Evolutionary conservation across 305 asterid species (phyloP), one percentile per base, ranked within the genome.

Genomic region (Striga hermonthica): DNA sequence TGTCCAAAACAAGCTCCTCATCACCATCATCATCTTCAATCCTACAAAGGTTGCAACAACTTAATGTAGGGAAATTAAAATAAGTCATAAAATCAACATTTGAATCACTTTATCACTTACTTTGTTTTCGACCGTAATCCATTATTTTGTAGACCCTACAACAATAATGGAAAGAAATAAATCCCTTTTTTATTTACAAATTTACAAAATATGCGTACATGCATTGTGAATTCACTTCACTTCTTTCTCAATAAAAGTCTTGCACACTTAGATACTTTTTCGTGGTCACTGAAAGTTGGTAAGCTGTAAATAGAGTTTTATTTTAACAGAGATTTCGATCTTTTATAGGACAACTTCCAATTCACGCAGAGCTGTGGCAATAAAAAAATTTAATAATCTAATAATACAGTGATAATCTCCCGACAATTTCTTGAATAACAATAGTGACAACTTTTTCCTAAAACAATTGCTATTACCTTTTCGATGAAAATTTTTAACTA

Each of bases 1-100:
- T 60, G 28, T 78, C 76, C 73, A 75, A 65, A 74, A 78, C 75
- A 65, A 81, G 76, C 74, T 76, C 81, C 74, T 76, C 81, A 12
- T 78, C 78, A 14, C 76, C 75, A 16, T 72, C 77, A 31, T 54
- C 77, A 39, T 60, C 70, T 10, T 4, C 73, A 61, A 10, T 40
- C 62, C 77, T 74, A 57, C 62, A 68, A 52, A 58, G 65, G 58
- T 65, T 67, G 76, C 60, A 66, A 64, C 60, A 60, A 9, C 28
- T 38, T 67, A 61, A 55, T 63, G 58, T 62, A 43, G 64, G 15
- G 40, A 4, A 44, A 58, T 16, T 49, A 43, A 43, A 31, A 6
- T 44, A 45, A n/a, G 6, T 48, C 68, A 61, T 31, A 58, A 68
- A 64, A 70, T 45, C 58, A 10, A 54, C n/a, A 41, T 41, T 60